These are phyloP conservation scores for Candida chauliodis DNA, from an alignment of 805 yeast genomes.

Conservation along the genomic window DNA sequence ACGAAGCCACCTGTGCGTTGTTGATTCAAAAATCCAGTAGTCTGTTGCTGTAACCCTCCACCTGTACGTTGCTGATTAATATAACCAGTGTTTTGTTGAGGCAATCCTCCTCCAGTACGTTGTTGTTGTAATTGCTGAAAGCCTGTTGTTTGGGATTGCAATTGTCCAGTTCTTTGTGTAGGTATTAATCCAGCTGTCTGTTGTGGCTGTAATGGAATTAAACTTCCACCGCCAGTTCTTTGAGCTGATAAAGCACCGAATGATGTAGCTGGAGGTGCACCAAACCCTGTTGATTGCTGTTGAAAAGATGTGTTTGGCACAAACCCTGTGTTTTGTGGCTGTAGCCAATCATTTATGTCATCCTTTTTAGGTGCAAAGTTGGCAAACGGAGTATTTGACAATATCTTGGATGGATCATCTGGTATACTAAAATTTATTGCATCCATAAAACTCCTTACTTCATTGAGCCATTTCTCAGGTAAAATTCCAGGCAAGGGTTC, in stretches of 20 bases:
- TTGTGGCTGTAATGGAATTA: conserved; percentile 55
- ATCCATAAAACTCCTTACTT: conserved; percentile 86
- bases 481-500: conserved; percentile 70
- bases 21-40: conserved; percentile 17
- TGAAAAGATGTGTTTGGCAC: conserved; percentile 28
- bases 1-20: conserved; percentile 29
- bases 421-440: conserved; percentile 78
- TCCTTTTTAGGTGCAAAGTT: conserved; percentile 16
- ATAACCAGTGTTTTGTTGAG: conserved; percentile 16
- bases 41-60: conserved; percentile 21
- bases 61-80: conserved; percentile 44
- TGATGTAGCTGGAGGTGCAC: conserved; percentile 36
- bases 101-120: conserved; percentile 5
- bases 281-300: conserved; percentile 32
- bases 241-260: conserved; percentile 27
- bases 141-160: conserved; percentile 19
- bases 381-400: conserved; percentile 45
- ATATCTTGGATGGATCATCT: conserved; percentile 44
- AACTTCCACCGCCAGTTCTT: conserved; percentile 44
- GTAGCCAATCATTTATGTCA: conserved; percentile 24
- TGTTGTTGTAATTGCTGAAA: conserved; percentile 16
- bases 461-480: conserved; percentile 72
- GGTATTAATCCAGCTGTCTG: conserved; percentile 67
- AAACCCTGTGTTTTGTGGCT: conserved; percentile 31
- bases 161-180: conserved; percentile 37